Evolutionary conservation across 768 basidiomycete genomes (phyloP).

Genomic region (Piloderma croceum): DNA sequence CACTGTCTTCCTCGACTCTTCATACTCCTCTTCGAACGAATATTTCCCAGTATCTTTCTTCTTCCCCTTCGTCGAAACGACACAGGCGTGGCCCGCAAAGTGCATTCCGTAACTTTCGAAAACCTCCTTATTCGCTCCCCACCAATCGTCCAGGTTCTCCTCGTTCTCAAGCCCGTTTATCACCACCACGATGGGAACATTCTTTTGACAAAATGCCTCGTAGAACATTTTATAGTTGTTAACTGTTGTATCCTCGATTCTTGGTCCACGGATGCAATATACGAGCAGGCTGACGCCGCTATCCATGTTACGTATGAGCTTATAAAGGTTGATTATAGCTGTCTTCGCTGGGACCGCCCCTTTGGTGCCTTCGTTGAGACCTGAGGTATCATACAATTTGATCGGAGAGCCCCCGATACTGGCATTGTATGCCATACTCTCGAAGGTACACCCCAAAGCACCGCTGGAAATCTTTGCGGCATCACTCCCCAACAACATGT

Average conservation of each 20-base stretch:
- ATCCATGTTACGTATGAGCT: slow-evolving; percentile 30
- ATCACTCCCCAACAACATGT: slow-evolving; percentile 29
- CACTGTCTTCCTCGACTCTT: slow-evolving; percentile 10
- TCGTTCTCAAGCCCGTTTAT: slow-evolving; percentile 36
- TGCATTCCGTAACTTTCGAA: slow-evolving; percentile 24
- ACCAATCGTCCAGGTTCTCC: too few relatives aligned
- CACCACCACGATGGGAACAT: slow-evolving; percentile 32
- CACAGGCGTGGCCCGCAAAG: slow-evolving; percentile 32
- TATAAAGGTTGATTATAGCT: slow-evolving; percentile 22
- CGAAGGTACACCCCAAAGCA: slow-evolving; percentile 31
- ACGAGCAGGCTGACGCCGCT: slow-evolving; percentile 32
- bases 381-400: slow-evolving; percentile 34
- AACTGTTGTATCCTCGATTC: slow-evolving; percentile 16
- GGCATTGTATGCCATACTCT: slow-evolving; percentile 22
- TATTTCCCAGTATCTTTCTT: slow-evolving; percentile 13
- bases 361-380: slow-evolving; percentile 31
- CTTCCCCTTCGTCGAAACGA: slow-evolving; percentile 19
- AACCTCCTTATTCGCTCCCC: slow-evolving; percentile 27
- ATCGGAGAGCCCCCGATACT: slow-evolving; percentile 18
- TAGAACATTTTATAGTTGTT: slow-evolving; percentile 35
- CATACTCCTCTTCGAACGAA: slow-evolving; percentile 19
- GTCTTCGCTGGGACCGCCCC: slow-evolving; percentile 25
- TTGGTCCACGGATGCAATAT: slow-evolving; percentile 34
- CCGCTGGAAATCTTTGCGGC: slow-evolving; percentile 27
- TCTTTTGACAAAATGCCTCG: slow-evolving; percentile 28